Base-by-base conservation (phyloP, 2,329 filamentous ascomycete genomes). In the Penicillium corylophilum region DNA sequence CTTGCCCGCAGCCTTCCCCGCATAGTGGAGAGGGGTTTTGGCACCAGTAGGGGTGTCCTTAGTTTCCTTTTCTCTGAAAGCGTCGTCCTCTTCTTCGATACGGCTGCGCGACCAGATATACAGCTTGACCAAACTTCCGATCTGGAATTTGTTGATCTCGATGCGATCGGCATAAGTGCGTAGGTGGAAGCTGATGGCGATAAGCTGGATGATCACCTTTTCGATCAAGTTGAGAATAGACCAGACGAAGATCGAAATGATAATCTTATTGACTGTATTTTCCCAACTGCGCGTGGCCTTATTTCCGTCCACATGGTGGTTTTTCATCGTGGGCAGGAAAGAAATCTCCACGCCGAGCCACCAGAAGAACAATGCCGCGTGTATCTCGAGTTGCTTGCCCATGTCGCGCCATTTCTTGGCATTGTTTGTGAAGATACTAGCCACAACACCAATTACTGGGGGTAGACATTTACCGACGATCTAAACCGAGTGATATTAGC, bases 361-460 rank as follows among this genome's bases (percentile, higher is more conserved):
- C 93, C 93, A 97, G 60, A 96, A 86, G 72, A 96, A 96, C 4
- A 96, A 72, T 0, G 91, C 91, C 0, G 86, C 86, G 12, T 90
- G 90, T 0, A 97, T 74, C 69, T 97, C 93, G 41, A 97, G 80
- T 62, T 91, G 85, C 53, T 86, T 86, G 18, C 90, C 91, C 68
- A 96, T 84, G 63, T 95, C 92, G 64, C 85, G 86, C 92, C 92
- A 96, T 69, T 96, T 96, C 75, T 94, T 95, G 65, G 85, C 81
- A 61, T 89, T 93, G 68, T 91, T 94, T 15, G 92, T 94, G 65
- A 90, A 86, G 5, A 93, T 77, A 63, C 86, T 89, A 5, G 90
- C 85, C 15, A 88, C 51, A 1, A 87, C 62, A 1, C 83, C 82
- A 36, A 87, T 79, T 0, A 81, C 77, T 61, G 77, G 82, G 1